These are phyloP conservation scores for Botrytis porri DNA, from an alignment of 2,329 filamentous ascomycete species.

Conservation along the genomic window DNA sequence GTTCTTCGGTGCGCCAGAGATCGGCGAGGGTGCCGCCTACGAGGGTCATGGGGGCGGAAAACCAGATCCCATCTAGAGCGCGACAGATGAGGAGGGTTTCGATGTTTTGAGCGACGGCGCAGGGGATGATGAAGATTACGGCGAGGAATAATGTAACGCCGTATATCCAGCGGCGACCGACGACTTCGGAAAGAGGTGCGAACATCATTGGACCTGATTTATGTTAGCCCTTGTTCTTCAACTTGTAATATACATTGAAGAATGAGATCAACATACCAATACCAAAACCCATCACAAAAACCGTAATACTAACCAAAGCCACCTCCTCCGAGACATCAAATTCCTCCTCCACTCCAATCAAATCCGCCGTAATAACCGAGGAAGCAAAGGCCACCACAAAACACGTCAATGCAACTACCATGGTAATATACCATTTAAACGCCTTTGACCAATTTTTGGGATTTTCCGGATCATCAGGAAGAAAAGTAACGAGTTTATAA, in stretches of 20 bases:
- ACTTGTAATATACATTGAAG: too few relatives aligned
- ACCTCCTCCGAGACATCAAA: slow-evolving; percentile 72
- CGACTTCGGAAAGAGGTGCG: slow-evolving; percentile 73
- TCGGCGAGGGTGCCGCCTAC: slow-evolving; percentile 81
- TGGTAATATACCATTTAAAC: slow-evolving; percentile 80
- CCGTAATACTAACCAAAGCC: slow-evolving; percentile 65
- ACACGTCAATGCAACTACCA: slow-evolving; percentile 75
- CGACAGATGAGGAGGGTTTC: slow-evolving; percentile 72
- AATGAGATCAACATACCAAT: slow-evolving; percentile 50
- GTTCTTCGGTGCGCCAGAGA: slow-evolving; percentile 79
- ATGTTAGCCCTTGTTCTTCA: neutral
- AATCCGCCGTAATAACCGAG: slow-evolving; percentile 74
- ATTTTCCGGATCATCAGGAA: slow-evolving; percentile 68
- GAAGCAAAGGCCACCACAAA: slow-evolving; percentile 65
- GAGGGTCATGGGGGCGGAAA: slow-evolving; percentile 82
- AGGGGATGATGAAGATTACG: slow-evolving; percentile 77
- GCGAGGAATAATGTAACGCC: slow-evolving; percentile 48
- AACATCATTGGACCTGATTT: slow-evolving; percentile 68
- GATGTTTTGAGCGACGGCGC: slow-evolving; percentile 73
- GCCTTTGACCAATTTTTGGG: slow-evolving; percentile 82
- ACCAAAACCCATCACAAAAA: slow-evolving; percentile 82
- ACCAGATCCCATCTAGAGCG: slow-evolving; percentile 76
- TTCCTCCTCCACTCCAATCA: slow-evolving; percentile 58
- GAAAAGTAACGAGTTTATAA: slow-evolving; percentile 69
- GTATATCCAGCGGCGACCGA: slow-evolving; percentile 71